Evolutionary conservation across 495 filamentous ascomycete genomes (phyloP).

Genomic region (Ramalina intermedia): DNA sequence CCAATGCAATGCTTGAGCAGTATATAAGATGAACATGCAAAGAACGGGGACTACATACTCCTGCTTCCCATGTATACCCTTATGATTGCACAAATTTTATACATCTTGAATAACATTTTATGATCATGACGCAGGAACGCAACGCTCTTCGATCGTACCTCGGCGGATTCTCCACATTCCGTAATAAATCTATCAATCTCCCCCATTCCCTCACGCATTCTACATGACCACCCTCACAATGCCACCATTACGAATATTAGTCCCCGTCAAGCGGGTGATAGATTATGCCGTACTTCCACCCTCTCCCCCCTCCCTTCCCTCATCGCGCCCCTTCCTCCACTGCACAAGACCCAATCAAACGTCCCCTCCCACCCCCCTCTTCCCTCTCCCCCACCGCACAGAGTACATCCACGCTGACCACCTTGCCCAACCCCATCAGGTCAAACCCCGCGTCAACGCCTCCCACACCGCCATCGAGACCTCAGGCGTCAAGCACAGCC

Average conservation of each 20-base stretch:
- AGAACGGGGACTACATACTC: too few species aligned
- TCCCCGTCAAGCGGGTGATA: constrained; percentile 94
- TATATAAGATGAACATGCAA: too few species aligned
- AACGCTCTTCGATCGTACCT: too few species aligned
- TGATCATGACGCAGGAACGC: too few species aligned
- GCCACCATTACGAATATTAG: constrained; percentile 65
- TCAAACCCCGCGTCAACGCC: constrained; percentile 97
- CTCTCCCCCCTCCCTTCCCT: neutral
- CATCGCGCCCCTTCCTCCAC: neutral
- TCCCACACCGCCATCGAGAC: constrained; percentile 87
- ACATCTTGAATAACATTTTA: too few species aligned
- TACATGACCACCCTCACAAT: too few species aligned
- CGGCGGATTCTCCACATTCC: too few species aligned
- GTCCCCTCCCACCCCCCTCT: neutral
- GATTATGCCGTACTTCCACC: constrained; percentile 75
- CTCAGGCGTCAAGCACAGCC: constrained; percentile 80
- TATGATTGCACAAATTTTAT: too few species aligned
- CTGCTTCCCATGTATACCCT: too few species aligned
- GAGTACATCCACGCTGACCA: neutral
- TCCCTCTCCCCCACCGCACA: neutral
- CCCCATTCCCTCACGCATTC: too few species aligned
- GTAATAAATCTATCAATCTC: too few species aligned
- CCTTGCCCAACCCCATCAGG: constrained; percentile 31
- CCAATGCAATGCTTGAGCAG: too few species aligned
- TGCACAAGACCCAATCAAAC: neutral